phyloP scores from a whole-genome alignment of 352 stramenopile species.

The Phytophthora ramorum region DNA sequence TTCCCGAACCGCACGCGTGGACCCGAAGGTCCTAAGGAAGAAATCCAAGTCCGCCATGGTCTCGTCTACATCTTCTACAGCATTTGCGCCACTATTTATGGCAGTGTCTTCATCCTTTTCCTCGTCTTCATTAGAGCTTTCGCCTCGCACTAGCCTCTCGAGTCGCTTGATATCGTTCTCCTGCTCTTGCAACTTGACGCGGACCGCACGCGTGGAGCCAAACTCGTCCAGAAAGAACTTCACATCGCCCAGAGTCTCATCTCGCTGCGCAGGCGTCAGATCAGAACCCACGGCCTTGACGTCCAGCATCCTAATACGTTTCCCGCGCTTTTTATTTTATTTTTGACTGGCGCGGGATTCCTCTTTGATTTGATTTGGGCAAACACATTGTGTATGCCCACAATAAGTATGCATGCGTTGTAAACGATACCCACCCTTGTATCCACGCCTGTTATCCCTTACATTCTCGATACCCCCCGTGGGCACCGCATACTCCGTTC shows the following conservation, averaged over 20 bases:
- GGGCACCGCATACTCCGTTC: constrained; percentile 1
- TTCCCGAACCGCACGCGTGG: not conserved
- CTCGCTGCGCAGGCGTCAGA: constrained; percentile 11
- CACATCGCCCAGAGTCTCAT: constrained; percentile 10
- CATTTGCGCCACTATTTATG: not conserved
- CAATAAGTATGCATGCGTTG: too few relatives aligned
- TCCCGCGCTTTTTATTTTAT: not conserved
- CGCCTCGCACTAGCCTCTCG: not conserved
- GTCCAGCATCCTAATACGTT: constrained; percentile 1
- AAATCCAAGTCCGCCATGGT: constrained; percentile 19
- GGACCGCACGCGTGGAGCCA: constrained; percentile 20
- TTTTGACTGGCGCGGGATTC: not conserved
- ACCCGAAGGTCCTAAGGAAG: constrained; percentile 6
- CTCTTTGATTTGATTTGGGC: constrained; percentile 3
- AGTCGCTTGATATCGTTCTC: constrained; percentile 13
- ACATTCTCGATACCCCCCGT: not conserved
- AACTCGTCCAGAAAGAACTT: constrained; percentile 22
- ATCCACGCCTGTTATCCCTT: too few relatives aligned
- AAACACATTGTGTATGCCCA: too few relatives aligned
- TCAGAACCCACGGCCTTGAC: constrained; percentile 3
- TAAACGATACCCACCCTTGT: not conserved
- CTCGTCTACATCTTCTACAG: constrained; percentile 6
- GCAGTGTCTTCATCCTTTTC: not conserved
- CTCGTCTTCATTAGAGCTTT: not conserved
- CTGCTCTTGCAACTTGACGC: constrained; percentile 18